These are phyloP conservation scores for Hypomyces rosellus DNA, from an alignment of 2,329 filamentous ascomycete species.

Conservation along the genomic window DNA sequence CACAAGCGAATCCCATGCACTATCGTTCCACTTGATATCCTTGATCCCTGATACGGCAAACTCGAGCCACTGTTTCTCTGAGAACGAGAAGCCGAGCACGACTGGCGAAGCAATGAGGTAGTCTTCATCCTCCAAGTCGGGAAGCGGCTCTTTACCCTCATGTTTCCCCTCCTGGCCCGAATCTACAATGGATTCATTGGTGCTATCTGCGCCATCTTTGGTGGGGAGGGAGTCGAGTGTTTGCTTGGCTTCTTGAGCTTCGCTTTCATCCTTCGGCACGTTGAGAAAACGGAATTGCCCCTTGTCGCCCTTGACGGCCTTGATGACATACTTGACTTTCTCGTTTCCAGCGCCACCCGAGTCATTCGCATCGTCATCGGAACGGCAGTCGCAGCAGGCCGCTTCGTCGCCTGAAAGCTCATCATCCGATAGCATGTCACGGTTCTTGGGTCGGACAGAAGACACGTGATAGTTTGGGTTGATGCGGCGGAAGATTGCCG, in stretches of 20 bases:
- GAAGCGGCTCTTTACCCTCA: constrained; percentile 18
- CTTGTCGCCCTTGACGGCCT: constrained; percentile 42
- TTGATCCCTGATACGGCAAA: constrained; percentile 73
- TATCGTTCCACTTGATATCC: constrained; percentile 79
- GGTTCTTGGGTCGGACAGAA: constrained; percentile 65
- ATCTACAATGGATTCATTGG: neutral
- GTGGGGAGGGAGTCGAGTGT: constrained; percentile 49
- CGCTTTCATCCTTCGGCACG: constrained; percentile 22
- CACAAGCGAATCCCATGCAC: constrained; percentile 76
- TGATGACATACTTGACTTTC: constrained; percentile 42
- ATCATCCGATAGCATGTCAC: constrained; percentile 49
- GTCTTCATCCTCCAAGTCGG: constrained; percentile 72
- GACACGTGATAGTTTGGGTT: constrained; percentile 82
- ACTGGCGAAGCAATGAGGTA: constrained; percentile 78
- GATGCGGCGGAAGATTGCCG: constrained; percentile 72
- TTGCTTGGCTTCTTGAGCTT: constrained; percentile 23
- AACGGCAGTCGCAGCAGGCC: constrained; percentile 22
- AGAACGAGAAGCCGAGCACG: constrained; percentile 80
- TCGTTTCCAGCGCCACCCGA: constrained; percentile 38
- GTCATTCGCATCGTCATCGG: constrained; percentile 27
- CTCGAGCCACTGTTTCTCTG: constrained; percentile 85
- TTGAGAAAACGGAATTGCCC: constrained; percentile 30
- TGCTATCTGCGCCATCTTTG: constrained; percentile 15
- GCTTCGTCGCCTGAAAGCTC: constrained; percentile 38
- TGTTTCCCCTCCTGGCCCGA: neutral